phyloP scores from a whole-genome alignment of 139 green algal genomes.

The Chlorella ohadii region DNA sequence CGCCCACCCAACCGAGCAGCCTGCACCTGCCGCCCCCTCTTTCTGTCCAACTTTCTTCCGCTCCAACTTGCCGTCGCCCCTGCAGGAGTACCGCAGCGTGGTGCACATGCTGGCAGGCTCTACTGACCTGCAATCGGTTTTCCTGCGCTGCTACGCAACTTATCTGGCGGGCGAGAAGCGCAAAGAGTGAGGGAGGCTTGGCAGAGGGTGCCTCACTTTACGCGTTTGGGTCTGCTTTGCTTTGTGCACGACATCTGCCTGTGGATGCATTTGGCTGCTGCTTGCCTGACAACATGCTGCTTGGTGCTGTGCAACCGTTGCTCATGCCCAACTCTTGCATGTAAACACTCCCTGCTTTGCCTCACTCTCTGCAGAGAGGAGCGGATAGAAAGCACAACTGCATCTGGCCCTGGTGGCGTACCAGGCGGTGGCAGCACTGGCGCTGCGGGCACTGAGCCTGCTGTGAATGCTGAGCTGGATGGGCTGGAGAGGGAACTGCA shows the following conservation, averaged over 20 bases:
- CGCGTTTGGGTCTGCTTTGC: too few species aligned
- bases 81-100: slow-evolving; percentile 80
- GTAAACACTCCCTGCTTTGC: neutral
- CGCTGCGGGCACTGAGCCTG: neutral
- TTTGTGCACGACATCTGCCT: too few species aligned
- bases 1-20: too few species aligned
- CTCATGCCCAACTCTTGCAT: neutral
- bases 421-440: slow-evolving; percentile 30
- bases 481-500: slow-evolving; percentile 43
- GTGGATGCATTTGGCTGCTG: neutral
- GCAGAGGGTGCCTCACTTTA: too few species aligned
- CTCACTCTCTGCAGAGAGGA: slow-evolving; percentile 61
- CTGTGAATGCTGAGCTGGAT: slow-evolving; percentile 67
- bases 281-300: neutral
- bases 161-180: slow-evolving; percentile 92
- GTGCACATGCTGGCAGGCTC: slow-evolving; percentile 67
- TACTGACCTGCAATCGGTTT: slow-evolving; percentile 55
- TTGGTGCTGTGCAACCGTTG: neutral
- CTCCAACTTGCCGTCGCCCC: too few species aligned
- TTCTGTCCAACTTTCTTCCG: too few species aligned
- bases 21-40: neutral
- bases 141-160: slow-evolving; percentile 82
- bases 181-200: slow-evolving; percentile 64
- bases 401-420: neutral
- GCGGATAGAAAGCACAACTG: slow-evolving; percentile 60